Base-by-base conservation (phyloP, 2,329 filamentous ascomycete species). In the Cladosporium sp. region DNA sequence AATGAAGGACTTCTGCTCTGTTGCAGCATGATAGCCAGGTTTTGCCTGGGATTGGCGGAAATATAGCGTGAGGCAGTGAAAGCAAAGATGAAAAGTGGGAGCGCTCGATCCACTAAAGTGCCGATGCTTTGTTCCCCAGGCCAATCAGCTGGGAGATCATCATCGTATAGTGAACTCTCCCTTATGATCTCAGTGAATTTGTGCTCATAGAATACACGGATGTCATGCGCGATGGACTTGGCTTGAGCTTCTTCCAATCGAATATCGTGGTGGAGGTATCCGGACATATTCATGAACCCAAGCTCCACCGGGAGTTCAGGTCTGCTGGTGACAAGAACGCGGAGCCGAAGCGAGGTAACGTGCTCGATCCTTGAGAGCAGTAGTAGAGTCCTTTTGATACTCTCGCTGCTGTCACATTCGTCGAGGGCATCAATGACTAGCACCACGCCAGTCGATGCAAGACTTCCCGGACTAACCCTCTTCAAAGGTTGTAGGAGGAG, bases 351-450 rank as follows among this genome's bases (percentile, higher is more conserved):
- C 5, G 50, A 43, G 15, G 19, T 62, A 17, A 64, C 30, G 2
- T 6, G 25, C 28, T 54, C 39, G 3, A 64, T 7, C 40, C 59
- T 52, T 11, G 61, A 55, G 15, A 69, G 59, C 11, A 66, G 54
- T 2, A 25, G 38, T 20, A 69, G 20, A 12, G 65, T 60, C 5
- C 30, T 55, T 38, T 34, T 59, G 6, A 37, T 42, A 17, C 20
- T 37, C 11, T 39, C 37, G 6, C 36, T 19, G 15, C 59, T 25
- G 9, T 70, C 67, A 56, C 71, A 73, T 55, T 73, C 70, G 56
- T 72, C 70, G 5, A 73, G 65, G 2, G 71, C 71, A 62, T 73
- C 67, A 30, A 69, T 63, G 6, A 69, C 61, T 34, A 69, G 3
- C 3, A 36, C 45, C 2, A 50, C n/a, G 5, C 25, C 11, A 7